phyloP scores from a whole-genome alignment of 352 stramenopile species.

The Phytophthora pisi region DNA sequence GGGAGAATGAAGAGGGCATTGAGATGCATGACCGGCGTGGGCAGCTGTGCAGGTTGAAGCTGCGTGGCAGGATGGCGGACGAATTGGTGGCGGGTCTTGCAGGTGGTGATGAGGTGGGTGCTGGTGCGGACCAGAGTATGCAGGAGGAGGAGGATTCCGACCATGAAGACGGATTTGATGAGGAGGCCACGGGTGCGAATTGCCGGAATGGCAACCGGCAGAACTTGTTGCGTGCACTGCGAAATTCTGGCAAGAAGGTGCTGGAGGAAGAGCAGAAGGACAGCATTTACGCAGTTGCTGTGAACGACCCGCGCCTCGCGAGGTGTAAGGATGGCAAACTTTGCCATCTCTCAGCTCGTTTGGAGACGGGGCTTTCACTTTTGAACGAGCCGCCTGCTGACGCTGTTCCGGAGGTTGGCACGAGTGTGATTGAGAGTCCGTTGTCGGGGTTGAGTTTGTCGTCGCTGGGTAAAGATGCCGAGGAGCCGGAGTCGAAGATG shows the following conservation, averaged over 20 bases:
- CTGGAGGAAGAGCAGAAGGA: constrained; percentile 6
- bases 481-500: constrained; percentile 64
- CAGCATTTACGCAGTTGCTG: constrained; percentile 41
- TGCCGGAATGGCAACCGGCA: constrained; percentile 27
- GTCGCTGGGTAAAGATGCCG: constrained; percentile 40
- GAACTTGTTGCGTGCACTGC: constrained; percentile 21
- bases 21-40: constrained; percentile 75
- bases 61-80: constrained; percentile 60
- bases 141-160: constrained; percentile 41
- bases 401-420: constrained; percentile 28
- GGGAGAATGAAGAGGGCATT: constrained; percentile 49
- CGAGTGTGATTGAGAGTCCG: constrained; percentile 57
- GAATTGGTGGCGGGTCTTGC: constrained; percentile 39
- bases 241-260: constrained; percentile 3
- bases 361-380: constrained; percentile 40
- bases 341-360: not conserved
- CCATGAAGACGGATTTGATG: constrained; percentile 57
- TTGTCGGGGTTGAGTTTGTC: constrained; percentile 53
- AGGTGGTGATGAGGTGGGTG: not conserved
- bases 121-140: constrained; percentile 1
- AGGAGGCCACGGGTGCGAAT: constrained; percentile 8
- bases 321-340: constrained; percentile 11
- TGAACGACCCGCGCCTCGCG: constrained; percentile 55
- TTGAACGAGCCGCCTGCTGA: constrained; percentile 52
- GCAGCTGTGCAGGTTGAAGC: constrained; percentile 63